Evolutionary conservation across 495 filamentous ascomycete genomes (phyloP), one percentile per base, ranked within the genome.

Genomic region (Neurospora sp.): DNA sequence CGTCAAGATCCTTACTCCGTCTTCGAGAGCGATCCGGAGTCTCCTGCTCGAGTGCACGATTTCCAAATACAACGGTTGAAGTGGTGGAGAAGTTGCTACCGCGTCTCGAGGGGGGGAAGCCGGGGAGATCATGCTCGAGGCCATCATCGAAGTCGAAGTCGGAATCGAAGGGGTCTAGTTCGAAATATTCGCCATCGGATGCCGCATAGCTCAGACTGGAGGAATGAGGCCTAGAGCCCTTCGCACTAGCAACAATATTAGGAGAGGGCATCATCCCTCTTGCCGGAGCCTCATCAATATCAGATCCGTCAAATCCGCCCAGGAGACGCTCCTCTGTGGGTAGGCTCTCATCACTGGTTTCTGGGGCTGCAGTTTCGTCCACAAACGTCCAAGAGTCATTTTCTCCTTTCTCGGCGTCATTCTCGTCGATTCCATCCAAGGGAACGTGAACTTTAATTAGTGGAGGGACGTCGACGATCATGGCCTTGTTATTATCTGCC

Each of bases 61-160:
- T 66, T 34, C 78, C 81, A 72, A 81, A 83, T 4, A 83, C 73
- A 10, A 85, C 75, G 5, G 82, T 84, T 1, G 84, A 84, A 54
- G 83, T 77, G 39, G 81, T 74, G 9, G 85, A 86, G 7, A 75
- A 74, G 37, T 76, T 77, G 75, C 86, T 83, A 19, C 79, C 38
- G 71, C 79, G 71, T 71, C 81, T 73, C 71, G 79, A 37, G 66
- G 72, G 70, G 40, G 73, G 72, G 4, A 78, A 59, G 5, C 36
- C 28, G 11, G 77, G 76, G 4, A 80, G 70, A n/a, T 78, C 76
- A 9, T 70, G 72, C 39, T 77, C 70, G n/a, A 72, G 69, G 37
- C 13, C 34, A 42, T 75, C 76, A 11, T 78, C 78, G 31, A 71
- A 74, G 19, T 81, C 78, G 7, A 72, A 76, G 8, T 72, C 71